Percentiles rank a stretch among this genome's conserved stretches.
Evolutionary conservation across 345 rosid genomes (phyloP).

Genomic region (Laguncularia racemosa): DNA sequence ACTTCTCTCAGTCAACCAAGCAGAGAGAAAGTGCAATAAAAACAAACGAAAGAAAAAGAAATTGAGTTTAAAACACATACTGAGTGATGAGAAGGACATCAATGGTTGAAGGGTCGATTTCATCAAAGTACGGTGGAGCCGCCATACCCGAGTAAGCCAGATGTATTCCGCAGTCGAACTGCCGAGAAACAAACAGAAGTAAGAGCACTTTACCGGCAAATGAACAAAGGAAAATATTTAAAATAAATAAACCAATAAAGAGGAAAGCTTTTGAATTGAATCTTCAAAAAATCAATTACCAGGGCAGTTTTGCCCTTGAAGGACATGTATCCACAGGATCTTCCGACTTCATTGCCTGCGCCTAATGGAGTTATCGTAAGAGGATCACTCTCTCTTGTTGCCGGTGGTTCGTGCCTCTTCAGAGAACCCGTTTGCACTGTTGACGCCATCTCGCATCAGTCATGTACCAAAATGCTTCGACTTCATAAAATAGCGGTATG

Average conservation of each 20-base stretch:
- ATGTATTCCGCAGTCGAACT: slow-evolving; percentile 96
- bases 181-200: not conserved
- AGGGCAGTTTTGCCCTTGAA: slow-evolving; percentile 69
- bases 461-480: not conserved
- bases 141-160: slow-evolving; percentile 92
- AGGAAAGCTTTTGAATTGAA: too few species aligned
- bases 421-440: slow-evolving; percentile 35
- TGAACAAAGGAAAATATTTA: too few species aligned
- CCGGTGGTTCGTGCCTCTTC: slow-evolving; percentile 60
- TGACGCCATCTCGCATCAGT: slow-evolving; percentile 39
- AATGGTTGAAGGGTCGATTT: slow-evolving; percentile 81
- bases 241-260: too few species aligned
- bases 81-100: slow-evolving; percentile 91
- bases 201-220: too few species aligned
- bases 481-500: not conserved
- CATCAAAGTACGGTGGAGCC: slow-evolving; percentile 90
- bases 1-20: not conserved
- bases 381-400: slow-evolving; percentile 61
- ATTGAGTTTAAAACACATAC: slow-evolving; percentile 29
- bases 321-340: slow-evolving; percentile 88
- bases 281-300: slow-evolving; percentile 23
- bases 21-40: not conserved
- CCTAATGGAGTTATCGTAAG: slow-evolving; percentile 79
- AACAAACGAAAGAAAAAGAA: not conserved
- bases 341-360: slow-evolving; percentile 92